These are phyloP conservation scores for Pichia ethanolica DNA, from an alignment of 805 yeast genomes.

Conservation along the genomic window DNA sequence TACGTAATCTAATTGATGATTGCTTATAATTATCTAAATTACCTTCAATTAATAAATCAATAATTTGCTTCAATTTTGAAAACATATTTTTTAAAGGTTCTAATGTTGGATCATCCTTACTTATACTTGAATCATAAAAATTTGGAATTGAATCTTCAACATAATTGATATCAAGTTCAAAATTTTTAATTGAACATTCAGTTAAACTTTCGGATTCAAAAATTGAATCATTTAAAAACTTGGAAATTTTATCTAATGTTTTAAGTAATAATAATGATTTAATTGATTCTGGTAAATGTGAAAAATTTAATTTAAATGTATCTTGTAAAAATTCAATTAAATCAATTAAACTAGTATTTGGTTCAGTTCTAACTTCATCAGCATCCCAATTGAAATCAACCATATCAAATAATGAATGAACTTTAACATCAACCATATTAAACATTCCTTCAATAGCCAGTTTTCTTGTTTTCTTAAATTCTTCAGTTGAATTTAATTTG, in stretches of 20 bases:
- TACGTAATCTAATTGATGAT: constrained; percentile 47
- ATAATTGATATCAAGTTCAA: constrained; percentile 72
- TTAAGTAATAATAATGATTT: constrained; percentile 75
- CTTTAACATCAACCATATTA: constrained; percentile 71
- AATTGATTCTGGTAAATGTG: constrained; percentile 70
- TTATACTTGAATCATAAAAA: constrained; percentile 16
- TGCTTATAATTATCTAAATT: constrained; percentile 38
- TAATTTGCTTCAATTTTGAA: constrained; percentile 70
- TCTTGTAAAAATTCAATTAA: constrained; percentile 80
- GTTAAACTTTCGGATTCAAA: constrained; percentile 51
- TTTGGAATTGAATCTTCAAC: constrained; percentile 50
- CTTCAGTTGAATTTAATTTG: constrained; percentile 34
- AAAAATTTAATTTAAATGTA: constrained; percentile 77
- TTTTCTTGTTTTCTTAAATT: constrained; percentile 47
- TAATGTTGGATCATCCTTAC: background rate
- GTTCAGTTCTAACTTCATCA: constrained; percentile 41
- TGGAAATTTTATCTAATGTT: constrained; percentile 78
- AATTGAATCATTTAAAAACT: constrained; percentile 56
- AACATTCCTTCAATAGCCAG: constrained; percentile 76
- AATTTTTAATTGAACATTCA: constrained; percentile 57
- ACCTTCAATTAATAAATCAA: constrained; percentile 61
- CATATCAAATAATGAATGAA: constrained; percentile 72
- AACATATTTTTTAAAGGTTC: constrained; percentile 28
- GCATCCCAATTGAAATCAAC: constrained; percentile 84
- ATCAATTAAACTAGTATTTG: constrained; percentile 71